Base-by-base conservation (phyloP, 768 basidiomycete species). In the Paxillus ammoniavirescens region DNA sequence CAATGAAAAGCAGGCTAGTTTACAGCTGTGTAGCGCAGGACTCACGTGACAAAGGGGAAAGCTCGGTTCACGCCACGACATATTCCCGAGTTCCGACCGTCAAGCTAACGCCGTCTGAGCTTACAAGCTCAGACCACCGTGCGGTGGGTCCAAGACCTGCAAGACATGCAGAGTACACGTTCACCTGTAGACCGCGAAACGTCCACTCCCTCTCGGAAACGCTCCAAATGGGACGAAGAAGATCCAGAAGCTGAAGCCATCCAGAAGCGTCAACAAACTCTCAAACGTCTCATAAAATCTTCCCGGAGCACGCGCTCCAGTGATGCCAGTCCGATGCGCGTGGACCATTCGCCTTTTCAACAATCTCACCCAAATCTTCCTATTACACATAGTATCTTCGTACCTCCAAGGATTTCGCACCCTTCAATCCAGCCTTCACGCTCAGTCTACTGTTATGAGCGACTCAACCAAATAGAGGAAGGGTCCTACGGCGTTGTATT, bases 401-500 rank as follows among this genome's bases (percentile, higher is more conserved):
- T 87, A 0, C 95, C 93, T 3, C 82, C 81, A 38, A 79, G 93
- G 49, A 85, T 81, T 4, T 72, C 74, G 1, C 90, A 98, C 68
- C 94, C 94, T 30, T 76, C 84, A 2, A 82, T 98, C 21, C 72
- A 80, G 38, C 84, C 95, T 1, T 95, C 96, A 23, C 88, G 96
- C 21, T 95, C 93, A 5, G 96, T 98, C 1, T 96, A 93, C 72
- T 84, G 81, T 61, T 98, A 98, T 68, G 95, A 98, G 61, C 78
- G 91, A 40, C 77, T 99, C 50, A 99, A 99, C 69, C 92, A 97
- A 62, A 99, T 99, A 62, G 97, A 98, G 72, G 97, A 99, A 73
- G 97, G 97, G 5, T 93, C 92, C 0, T 99, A 99, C 61, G 97
- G 97, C 15, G 86, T 98, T 37, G 97, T 99, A 14, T 98, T 93